Evolutionary conservation across 2,329 filamentous ascomycete genomes (phyloP).

Genomic region (Fusarium sp.): DNA sequence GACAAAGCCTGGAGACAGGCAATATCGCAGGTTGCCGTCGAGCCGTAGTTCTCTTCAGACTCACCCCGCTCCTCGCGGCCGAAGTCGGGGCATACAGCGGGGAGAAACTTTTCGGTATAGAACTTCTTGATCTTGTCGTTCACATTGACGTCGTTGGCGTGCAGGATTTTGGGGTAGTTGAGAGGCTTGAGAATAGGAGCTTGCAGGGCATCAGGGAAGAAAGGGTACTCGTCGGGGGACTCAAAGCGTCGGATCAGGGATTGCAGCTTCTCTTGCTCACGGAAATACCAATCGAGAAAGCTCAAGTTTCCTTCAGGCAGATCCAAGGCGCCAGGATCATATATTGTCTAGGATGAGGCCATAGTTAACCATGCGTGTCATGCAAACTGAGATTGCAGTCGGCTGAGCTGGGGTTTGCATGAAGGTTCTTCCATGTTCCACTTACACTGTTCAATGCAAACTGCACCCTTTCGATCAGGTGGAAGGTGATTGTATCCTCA

Average conservation of each 20-base stretch:
- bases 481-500: constrained; percentile 97
- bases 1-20: constrained; percentile 88
- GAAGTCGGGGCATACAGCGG: constrained; percentile 80
- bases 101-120: constrained; percentile 85
- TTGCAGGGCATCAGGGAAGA: constrained; percentile 86
- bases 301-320: constrained; percentile 78
- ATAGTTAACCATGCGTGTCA: constrained; percentile 24
- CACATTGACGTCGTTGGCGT: constrained; percentile 88
- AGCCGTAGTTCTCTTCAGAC: constrained; percentile 93
- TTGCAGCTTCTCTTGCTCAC: constrained; percentile 89
- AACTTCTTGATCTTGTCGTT: constrained; percentile 86
- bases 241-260: constrained; percentile 94
- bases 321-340: constrained; percentile 78
- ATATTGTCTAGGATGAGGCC: constrained; percentile 69
- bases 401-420: constrained; percentile 27
- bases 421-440: constrained; percentile 8
- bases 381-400: constrained; percentile 11
- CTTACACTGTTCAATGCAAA: constrained; percentile 80
- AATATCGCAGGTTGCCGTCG: constrained; percentile 90
- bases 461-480: constrained; percentile 97
- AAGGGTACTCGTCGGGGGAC: constrained; percentile 95
- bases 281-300: constrained; percentile 94
- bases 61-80: constrained; percentile 83
- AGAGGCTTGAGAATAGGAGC: constrained; percentile 86
- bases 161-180: constrained; percentile 86